Evolutionary conservation across 169 alveolate species (phyloP), one percentile per base, ranked within the genome.

Genomic region (Ichthyophthirius multifiliis): DNA sequence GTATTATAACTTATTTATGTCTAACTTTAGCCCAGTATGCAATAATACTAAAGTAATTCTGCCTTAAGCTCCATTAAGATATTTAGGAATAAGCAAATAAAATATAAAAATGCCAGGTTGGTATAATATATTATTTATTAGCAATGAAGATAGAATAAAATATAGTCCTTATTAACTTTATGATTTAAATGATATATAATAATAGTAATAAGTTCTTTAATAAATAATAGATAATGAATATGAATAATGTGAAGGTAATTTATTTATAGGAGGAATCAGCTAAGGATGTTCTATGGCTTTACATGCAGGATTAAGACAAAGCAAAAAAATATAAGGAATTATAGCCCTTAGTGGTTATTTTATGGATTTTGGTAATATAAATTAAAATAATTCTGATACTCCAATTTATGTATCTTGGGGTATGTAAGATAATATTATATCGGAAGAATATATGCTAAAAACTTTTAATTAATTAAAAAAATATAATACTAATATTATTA

Each of bases 31-130:
- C 9, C 71, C 71, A 3, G 71, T 55, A 5, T 20, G 71, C 34
- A 7, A 55, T 27, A 55, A 55, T 55, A 55, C 71, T 27, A 55
- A 55, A 55, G 15, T 55, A 20, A 5, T 55, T 1, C 18, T 55
- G 16, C 71, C 71, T 55, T 55, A 55, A 27, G 71, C 71, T 16
- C 71, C 71, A 15, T 27, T 55, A 39, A 55, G 71, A 55, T 7
- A 55, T 3, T 27, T 55, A 12, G 31, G 43, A 27, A 27, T 55
- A 13, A 55, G 71, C 39, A 27, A 55, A n/a, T 27, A 27, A 9
- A 27, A 16, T 10, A 27, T 55, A 20, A 55, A 55, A 55, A 55
- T 55, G 71, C 71, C 71, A 16, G 23, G 43, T 27, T 55, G 71
- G 71, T 55, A 55, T 27, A 39, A 55, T 23, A 55, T 55, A 0